A percentile compares a stretch with the other conserved stretches of the same genome.
phyloP scores from a whole-genome alignment of 768 basidiomycete species.

The Pulveroboletus sp. region DNA sequence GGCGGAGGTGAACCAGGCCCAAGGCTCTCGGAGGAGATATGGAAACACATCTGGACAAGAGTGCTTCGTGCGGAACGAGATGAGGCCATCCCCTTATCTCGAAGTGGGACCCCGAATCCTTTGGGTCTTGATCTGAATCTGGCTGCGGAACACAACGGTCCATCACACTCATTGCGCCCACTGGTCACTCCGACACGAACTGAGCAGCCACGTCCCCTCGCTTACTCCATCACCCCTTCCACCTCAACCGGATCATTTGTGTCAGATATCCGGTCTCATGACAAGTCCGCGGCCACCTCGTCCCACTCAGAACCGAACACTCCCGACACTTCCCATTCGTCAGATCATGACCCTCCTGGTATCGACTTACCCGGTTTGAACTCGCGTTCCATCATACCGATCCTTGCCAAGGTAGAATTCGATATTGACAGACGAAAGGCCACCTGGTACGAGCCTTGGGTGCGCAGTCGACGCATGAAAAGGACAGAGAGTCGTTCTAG shows the following conservation, averaged over 20 bases:
- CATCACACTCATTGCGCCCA: conserved; percentile 39
- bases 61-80: conserved; percentile 63
- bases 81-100: conserved; percentile 31
- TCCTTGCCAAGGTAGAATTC: conserved; percentile 94
- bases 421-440: conserved; percentile 83
- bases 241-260: conserved; percentile 51
- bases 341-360: conserved; percentile 40
- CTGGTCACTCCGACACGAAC: conserved; percentile 43
- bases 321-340: conserved; percentile 49
- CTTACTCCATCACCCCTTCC: conserved; percentile 36
- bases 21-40: conserved; percentile 81
- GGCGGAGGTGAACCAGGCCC: conserved; percentile 66
- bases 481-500: conserved; percentile 44
- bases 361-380: conserved; percentile 66
- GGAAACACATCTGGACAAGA: conserved; percentile 82
- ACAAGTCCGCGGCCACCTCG: conserved; percentile 50
- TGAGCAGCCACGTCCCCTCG: conserved; percentile 37
- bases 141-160: conserved; percentile 33
- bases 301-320: conserved; percentile 48
- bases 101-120: conserved; percentile 37
- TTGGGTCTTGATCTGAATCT: conserved; percentile 48
- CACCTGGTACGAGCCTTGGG: conserved; percentile 85
- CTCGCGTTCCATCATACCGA: conserved; percentile 67
- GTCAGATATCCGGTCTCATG: conserved; percentile 46
- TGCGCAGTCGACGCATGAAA: conserved; percentile 60